A percentile compares a stretch with the other conserved stretches of the same genome.
These are phyloP conservation scores for Cladosporium velox DNA, from an alignment of 2,329 filamentous ascomycete genomes.

Conservation along the genomic window DNA sequence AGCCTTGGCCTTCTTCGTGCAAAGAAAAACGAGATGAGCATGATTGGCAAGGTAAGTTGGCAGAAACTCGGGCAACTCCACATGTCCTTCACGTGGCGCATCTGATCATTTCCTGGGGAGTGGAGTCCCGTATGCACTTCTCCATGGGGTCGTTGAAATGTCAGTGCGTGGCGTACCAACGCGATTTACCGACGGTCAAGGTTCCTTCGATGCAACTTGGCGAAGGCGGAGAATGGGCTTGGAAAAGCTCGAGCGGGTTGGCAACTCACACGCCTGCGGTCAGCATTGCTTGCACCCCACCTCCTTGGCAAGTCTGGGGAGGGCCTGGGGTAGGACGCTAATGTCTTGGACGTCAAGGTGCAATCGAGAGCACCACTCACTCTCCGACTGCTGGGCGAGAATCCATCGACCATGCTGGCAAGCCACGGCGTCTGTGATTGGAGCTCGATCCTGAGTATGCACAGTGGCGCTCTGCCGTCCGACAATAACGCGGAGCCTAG, in stretches of 20 bases:
- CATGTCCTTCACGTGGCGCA: slow-evolving; percentile 19
- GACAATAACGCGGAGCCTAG: slow-evolving; percentile 19
- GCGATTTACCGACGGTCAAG: not conserved
- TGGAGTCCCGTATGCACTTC: slow-evolving; percentile 6
- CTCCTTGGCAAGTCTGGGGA: slow-evolving; percentile 21
- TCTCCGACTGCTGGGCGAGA: slow-evolving; percentile 14
- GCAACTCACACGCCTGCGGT: slow-evolving; percentile 8
- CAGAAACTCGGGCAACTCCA: not conserved
- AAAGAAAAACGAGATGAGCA: not conserved
- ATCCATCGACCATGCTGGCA: slow-evolving; percentile 1
- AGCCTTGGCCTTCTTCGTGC: slow-evolving; percentile 9
- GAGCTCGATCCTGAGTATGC: not conserved
- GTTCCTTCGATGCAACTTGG: slow-evolving; percentile 8
- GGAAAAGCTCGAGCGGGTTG: slow-evolving; percentile 20
- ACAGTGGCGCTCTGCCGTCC: slow-evolving; percentile 10
- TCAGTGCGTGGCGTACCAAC: slow-evolving; percentile 7
- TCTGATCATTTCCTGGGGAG: slow-evolving; percentile 12
- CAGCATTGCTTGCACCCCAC: slow-evolving; percentile 19
- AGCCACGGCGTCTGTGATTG: slow-evolving; percentile 14
- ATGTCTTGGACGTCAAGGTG: slow-evolving; percentile 15
- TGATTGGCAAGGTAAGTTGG: slow-evolving; percentile 8
- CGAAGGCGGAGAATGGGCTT: slow-evolving; percentile 14
- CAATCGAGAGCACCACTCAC: not conserved
- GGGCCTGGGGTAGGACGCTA: slow-evolving; percentile 12
- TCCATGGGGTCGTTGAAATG: slow-evolving; percentile 10